A percentile compares a stretch with the other conserved stretches of the same genome.
Evolutionary conservation across 2,329 filamentous ascomycete species (phyloP).

Genomic region (Alternaria alternata): DNA sequence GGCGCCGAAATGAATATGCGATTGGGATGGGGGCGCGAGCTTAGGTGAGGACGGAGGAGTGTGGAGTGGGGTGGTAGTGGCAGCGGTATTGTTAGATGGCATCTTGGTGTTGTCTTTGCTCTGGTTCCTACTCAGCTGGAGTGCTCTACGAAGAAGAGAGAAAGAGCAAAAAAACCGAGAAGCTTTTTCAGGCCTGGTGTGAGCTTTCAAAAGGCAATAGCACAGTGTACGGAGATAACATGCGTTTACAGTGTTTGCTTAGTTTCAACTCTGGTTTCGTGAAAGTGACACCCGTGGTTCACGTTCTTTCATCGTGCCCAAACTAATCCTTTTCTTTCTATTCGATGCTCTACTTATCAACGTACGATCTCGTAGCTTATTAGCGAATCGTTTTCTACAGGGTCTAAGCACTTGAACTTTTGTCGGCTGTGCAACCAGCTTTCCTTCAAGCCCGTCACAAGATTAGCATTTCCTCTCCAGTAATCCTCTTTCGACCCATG

Average conservation of each 20-base stretch:
- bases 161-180: background rate
- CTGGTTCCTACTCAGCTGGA: background rate
- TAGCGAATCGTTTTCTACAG: background rate
- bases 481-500: background rate
- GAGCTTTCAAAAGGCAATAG: background rate
- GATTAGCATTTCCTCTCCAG: background rate
- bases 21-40: background rate
- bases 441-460: background rate
- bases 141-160: background rate
- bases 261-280: background rate
- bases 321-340: background rate
- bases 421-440: background rate
- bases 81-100: background rate
- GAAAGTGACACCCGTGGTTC: background rate
- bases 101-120: background rate
- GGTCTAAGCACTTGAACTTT: background rate
- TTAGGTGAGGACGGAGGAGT: background rate
- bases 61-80: background rate
- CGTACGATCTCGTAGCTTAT: background rate
- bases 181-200: background rate
- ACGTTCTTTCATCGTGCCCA: background rate
- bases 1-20: slow-evolving; percentile 1
- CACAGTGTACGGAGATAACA: background rate
- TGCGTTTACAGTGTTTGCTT: background rate
- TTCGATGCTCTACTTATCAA: background rate